Conservation (phyloP, 2,329 filamentous ascomycete genomes). For the Nigrospora oryzae region DNA sequence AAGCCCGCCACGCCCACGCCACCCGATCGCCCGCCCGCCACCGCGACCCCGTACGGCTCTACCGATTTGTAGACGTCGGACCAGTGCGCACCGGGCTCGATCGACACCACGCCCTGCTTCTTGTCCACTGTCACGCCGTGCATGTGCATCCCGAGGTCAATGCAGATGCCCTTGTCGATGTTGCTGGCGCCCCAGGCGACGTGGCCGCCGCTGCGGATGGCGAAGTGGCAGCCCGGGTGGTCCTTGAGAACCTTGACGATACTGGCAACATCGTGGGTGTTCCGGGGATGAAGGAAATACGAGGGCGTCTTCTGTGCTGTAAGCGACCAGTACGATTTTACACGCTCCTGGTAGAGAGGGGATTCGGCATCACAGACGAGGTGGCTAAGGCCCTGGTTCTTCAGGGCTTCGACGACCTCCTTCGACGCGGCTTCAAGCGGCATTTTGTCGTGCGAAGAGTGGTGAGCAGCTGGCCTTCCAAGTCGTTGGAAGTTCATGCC, state of each 20-base stretch:
- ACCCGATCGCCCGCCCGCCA: too few species aligned
- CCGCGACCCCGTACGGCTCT: slow-evolving; percentile 17
- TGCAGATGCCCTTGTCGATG: slow-evolving; percentile 17
- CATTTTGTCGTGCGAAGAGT: too few species aligned
- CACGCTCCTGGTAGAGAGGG: background rate
- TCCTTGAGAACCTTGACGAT: background rate
- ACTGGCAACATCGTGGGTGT: background rate
- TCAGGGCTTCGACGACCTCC: too few species aligned
- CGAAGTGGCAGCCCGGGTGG: slow-evolving; percentile 14
- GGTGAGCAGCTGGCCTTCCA: too few species aligned
- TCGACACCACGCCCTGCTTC: slow-evolving; percentile 9
- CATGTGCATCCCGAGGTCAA: slow-evolving; percentile 17
- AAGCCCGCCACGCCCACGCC: too few species aligned
- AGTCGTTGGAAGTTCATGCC: too few species aligned
- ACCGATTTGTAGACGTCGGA: background rate
- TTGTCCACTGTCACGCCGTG: background rate
- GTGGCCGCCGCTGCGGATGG: slow-evolving; percentile 30
- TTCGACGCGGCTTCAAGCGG: too few species aligned
- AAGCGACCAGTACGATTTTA: background rate
- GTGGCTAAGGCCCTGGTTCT: too few species aligned
- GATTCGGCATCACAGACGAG: background rate
- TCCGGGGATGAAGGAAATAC: background rate
- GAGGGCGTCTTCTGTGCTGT: background rate
- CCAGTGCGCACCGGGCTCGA: slow-evolving; percentile 15
- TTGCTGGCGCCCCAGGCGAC: slow-evolving; percentile 24